These are phyloP conservation scores for Jatropha podagrica DNA, from an alignment of 441 rosid genomes.

Conservation along the genomic window DNA sequence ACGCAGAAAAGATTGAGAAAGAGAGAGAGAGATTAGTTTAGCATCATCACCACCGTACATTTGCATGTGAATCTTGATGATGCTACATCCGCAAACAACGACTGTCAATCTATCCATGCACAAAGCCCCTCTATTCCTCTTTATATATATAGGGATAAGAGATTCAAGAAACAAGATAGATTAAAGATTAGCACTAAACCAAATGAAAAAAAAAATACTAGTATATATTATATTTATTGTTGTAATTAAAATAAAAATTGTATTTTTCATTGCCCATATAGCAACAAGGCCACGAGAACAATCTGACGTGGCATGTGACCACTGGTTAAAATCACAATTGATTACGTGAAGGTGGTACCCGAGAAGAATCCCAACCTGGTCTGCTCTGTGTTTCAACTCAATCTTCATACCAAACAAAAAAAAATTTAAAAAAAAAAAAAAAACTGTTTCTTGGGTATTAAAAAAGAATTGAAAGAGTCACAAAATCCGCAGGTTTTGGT, in stretches of 20 bases:
- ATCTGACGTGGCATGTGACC: constrained; percentile 18
- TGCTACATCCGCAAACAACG: constrained; percentile 67
- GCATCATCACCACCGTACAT: background rate
- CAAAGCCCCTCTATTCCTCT: background rate
- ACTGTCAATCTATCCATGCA: constrained; percentile 29
- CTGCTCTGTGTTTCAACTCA: background rate
- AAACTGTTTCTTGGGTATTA: background rate
- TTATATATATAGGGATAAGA: too few relatives aligned
- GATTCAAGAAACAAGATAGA: too few relatives aligned
- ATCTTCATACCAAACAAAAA: constrained; percentile 1
- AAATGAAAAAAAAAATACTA: too few relatives aligned
- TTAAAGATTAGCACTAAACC: too few relatives aligned
- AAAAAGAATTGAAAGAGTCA: background rate
- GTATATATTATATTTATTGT: too few relatives aligned
- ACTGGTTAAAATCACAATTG: constrained; percentile 18
- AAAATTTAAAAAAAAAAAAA: background rate
- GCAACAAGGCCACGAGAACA: constrained; percentile 22
- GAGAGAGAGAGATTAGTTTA: too few relatives aligned
- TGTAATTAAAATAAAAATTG: too few relatives aligned
- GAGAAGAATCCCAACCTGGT: constrained; percentile 12
- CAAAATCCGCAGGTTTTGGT: background rate
- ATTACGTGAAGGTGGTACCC: constrained; percentile 6
- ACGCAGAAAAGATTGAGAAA: background rate
- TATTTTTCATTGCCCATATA: background rate
- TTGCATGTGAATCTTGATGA: constrained; percentile 70